phyloP scores from a whole-genome alignment of 768 basidiomycete genomes.

The Pleurotus citrinopileatus region DNA sequence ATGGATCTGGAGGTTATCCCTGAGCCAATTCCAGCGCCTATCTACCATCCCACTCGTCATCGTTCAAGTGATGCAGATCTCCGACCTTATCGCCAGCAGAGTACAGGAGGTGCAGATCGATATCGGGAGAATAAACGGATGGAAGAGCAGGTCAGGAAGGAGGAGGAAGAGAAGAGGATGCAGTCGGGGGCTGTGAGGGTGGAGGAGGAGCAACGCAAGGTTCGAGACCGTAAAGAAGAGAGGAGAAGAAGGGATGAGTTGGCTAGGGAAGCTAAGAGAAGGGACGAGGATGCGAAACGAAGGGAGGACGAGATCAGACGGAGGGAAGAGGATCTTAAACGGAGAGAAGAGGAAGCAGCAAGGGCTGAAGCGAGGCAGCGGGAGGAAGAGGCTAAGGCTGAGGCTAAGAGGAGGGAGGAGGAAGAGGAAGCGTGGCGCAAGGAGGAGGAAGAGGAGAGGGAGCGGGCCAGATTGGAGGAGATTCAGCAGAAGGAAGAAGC shows the following conservation, averaged over 20 bases:
- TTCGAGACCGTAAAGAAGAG: constrained; percentile 3
- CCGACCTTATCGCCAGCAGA: background rate
- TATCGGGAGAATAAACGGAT: constrained; percentile 2
- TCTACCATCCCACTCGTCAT: background rate
- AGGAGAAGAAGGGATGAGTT: constrained; percentile 12
- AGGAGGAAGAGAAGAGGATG: constrained; percentile 2
- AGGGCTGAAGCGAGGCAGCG: constrained; percentile 21
- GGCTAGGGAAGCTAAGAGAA: constrained; percentile 18
- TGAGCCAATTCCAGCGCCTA: background rate
- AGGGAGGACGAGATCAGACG: constrained; percentile 13
- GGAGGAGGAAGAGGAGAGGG: constrained; percentile 16
- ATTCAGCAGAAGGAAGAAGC: constrained; percentile 1
- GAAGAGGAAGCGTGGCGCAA: constrained; percentile 17
- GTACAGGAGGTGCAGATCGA: background rate
- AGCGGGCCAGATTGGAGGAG: background rate
- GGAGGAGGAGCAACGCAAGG: constrained; percentile 1
- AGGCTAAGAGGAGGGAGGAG: constrained; percentile 20
- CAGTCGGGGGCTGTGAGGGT: background rate
- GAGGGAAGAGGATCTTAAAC: constrained; percentile 8
- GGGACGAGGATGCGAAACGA: constrained; percentile 16
- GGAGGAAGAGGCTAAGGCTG: constrained; percentile 21
- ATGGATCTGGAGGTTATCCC: constrained; percentile 5
- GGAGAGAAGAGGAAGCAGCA: constrained; percentile 11
- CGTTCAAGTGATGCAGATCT: constrained; percentile 7
- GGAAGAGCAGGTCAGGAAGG: constrained; percentile 5